Percentiles rank a stretch among this genome's conserved stretches.
These are phyloP conservation scores for Ophiognomonia clavigignenti-juglandacearum DNA, from an alignment of 2,329 filamentous ascomycete species.

Conservation along the genomic window DNA sequence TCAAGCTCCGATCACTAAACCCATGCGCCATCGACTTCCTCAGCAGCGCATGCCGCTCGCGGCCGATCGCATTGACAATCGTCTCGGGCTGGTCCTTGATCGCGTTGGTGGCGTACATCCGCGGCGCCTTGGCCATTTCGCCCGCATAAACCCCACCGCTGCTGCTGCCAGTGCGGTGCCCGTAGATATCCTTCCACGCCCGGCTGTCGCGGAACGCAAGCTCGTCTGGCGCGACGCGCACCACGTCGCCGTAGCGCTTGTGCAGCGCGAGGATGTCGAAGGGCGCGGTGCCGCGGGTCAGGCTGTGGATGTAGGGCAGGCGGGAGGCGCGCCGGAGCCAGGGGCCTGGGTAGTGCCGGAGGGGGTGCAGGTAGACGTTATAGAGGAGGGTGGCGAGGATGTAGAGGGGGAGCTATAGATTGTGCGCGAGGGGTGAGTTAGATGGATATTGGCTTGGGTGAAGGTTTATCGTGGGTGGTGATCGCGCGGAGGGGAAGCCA, in stretches of 20 bases:
- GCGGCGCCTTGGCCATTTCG: background rate
- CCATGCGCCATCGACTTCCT: constrained; percentile 11
- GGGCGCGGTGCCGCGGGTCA: constrained; percentile 3
- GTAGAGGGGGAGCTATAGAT: constrained; percentile 3
- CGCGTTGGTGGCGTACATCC: too few relatives aligned
- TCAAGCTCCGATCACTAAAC: constrained; percentile 11
- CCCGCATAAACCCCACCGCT: constrained; percentile 8
- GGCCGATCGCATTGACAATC: background rate
- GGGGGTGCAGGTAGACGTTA: constrained; percentile 19
- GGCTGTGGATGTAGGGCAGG: constrained; percentile 8
- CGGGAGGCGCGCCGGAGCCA: constrained; percentile 15
- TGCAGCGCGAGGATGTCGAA: constrained; percentile 22
- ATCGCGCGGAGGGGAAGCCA: too few relatives aligned
- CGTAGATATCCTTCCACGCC: constrained; percentile 31
- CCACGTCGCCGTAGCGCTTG: constrained; percentile 34
- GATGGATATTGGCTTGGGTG: too few relatives aligned
- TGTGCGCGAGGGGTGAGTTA: too few relatives aligned
- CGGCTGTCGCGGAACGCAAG: constrained; percentile 31
- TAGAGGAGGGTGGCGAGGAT: constrained; percentile 9
- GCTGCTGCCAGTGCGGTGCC: constrained; percentile 16
- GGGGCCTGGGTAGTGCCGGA: constrained; percentile 19
- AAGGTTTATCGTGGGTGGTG: too few relatives aligned
- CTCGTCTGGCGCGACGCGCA: constrained; percentile 37
- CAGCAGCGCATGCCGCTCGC: constrained; percentile 11
- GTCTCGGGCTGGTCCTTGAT: background rate